Conservation (phyloP, 2,329 filamentous ascomycete genomes). For the Xylaria sp. region DNA sequence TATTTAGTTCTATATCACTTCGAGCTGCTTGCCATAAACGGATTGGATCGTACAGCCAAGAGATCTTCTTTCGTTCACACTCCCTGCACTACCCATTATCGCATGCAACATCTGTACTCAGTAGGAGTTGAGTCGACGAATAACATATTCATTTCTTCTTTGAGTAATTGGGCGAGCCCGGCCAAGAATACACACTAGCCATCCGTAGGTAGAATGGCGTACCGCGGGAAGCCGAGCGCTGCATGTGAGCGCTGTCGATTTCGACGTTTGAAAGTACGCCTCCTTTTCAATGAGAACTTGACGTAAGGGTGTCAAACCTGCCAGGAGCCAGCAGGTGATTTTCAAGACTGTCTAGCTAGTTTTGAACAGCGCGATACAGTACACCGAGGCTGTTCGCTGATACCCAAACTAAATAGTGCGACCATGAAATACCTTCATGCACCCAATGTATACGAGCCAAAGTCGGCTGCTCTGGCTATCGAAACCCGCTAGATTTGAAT, state of each 20-base stretch:
- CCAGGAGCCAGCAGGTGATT: neutral
- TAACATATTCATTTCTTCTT: neutral
- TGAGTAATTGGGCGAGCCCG: neutral
- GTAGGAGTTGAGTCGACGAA: neutral
- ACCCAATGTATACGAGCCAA: conserved; percentile 15
- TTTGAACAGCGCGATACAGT: no score
- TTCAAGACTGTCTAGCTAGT: neutral
- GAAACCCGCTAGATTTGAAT: conserved; percentile 11
- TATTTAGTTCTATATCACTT: neutral
- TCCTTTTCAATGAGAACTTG: conserved; percentile 1
- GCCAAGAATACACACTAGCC: neutral
- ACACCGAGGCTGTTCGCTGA: neutral
- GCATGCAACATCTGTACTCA: neutral
- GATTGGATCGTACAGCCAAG: neutral
- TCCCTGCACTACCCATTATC: neutral
- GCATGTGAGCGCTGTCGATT: conserved; percentile 16
- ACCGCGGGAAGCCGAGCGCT: conserved; percentile 9
- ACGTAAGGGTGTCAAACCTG: neutral
- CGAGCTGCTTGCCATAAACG: conserved; percentile 8
- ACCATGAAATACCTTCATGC: conserved; percentile 11
- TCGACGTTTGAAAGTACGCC: conserved; percentile 17
- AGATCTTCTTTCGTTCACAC: neutral
- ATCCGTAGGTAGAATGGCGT: neutral
- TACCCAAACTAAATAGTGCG: neutral
- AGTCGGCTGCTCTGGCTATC: conserved; percentile 7